Conservation (phyloP, 805 yeast species). For the Komagataella pastoris region DNA sequence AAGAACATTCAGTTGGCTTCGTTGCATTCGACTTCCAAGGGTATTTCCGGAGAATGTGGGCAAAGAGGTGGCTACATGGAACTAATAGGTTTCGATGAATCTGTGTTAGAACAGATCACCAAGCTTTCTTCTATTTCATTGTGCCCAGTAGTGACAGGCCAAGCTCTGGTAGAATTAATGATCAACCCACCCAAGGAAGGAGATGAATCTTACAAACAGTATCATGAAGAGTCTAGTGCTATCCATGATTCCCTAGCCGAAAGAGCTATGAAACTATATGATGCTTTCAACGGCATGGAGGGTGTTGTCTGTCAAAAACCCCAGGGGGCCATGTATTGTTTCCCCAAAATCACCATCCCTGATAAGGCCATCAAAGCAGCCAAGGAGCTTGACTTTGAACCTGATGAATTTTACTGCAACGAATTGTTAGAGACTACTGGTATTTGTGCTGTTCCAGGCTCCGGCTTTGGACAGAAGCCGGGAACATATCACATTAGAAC, state of each 20-base stretch:
- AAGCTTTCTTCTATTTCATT: conserved; percentile 85
- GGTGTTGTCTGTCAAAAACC: conserved; percentile 83
- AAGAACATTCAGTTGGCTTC: conserved; percentile 80
- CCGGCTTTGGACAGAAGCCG: conserved; percentile 88
- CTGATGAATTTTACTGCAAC: conserved; percentile 86
- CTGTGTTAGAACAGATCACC: conserved; percentile 55
- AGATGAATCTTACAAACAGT: conserved; percentile 59
- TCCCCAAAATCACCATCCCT: conserved; percentile 66
- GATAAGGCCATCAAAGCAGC: conserved; percentile 54
- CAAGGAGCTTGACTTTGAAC: conserved; percentile 33
- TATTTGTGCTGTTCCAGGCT: conserved; percentile 94
- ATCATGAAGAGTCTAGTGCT: conserved; percentile 42
- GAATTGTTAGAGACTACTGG: conserved; percentile 80
- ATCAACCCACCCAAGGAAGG: conserved; percentile 79
- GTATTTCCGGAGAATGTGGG: conserved; percentile 97
- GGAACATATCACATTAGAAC: conserved; percentile 92
- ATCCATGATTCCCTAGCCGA: conserved; percentile 49
- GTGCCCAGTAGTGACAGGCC: conserved; percentile 94
- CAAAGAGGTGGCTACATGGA: conserved; percentile 99
- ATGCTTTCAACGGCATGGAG: conserved; percentile 65
- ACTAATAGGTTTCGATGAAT: conserved; percentile 63
- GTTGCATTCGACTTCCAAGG: conserved; percentile 94
- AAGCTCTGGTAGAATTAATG: conserved; percentile 87
- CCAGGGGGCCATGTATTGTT: conserved; percentile 95
- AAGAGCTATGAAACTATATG: conserved; percentile 53